Percentiles rank a stretch among this genome's conserved stretches.
These are phyloP conservation scores for Scheffersomyces insectosa DNA, from an alignment of 1,139 yeast species.

Conservation along the genomic window DNA sequence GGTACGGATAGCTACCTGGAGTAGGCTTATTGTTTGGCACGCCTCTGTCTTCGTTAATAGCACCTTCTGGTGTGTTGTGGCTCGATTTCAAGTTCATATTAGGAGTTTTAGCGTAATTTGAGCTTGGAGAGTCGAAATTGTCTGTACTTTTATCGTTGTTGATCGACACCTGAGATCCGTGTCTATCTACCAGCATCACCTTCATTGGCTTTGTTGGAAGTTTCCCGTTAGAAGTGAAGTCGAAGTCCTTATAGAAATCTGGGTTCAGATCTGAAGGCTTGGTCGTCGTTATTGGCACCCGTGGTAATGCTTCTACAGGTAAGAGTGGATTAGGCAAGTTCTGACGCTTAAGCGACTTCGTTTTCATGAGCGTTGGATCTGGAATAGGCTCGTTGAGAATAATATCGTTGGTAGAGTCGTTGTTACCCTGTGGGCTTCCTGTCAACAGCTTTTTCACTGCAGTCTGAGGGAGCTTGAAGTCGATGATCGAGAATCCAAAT, in stretches of 20 bases:
- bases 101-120: neutral
- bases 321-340: constrained; percentile 28
- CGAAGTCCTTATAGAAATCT: constrained; percentile 36
- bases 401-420: constrained; percentile 12
- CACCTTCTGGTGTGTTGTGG: neutral
- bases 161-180: constrained; percentile 4
- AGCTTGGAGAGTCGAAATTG: neutral
- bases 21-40: neutral
- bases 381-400: constrained; percentile 24
- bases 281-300: constrained; percentile 10
- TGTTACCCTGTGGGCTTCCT: constrained; percentile 7
- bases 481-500: constrained; percentile 36
- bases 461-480: constrained; percentile 34
- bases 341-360: constrained; percentile 28
- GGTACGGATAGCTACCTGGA: constrained; percentile 16
- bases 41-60: neutral
- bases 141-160: constrained; percentile 1
- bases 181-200: constrained; percentile 29
- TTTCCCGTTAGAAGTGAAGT: constrained; percentile 46
- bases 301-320: constrained; percentile 16
- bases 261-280: constrained; percentile 1
- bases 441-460: constrained; percentile 19
- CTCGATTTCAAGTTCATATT: neutral
- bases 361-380: constrained; percentile 24
- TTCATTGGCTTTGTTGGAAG: constrained; percentile 47